Percentiles rank a stretch among this genome's conserved stretches.
phyloP scores from a whole-genome alignment of 352 stramenopile species.

The Globisporangium sylvaticum region DNA sequence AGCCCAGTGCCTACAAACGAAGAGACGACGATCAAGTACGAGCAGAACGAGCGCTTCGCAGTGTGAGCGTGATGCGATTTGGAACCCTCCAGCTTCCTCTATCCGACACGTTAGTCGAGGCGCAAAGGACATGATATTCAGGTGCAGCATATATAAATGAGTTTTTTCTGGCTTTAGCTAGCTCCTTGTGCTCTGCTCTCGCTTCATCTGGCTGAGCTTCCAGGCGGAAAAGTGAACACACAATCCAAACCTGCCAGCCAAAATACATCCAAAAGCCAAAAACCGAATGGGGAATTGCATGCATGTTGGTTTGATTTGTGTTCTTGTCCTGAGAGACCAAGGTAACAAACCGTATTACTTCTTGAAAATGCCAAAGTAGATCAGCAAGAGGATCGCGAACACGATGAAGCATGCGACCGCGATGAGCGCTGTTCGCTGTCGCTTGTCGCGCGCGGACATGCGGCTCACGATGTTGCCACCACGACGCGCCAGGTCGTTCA shows the following conservation, averaged over 20 bases:
- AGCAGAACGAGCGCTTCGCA: slow-evolving; percentile 61
- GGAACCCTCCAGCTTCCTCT: neutral
- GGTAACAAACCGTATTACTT: slow-evolving; percentile 33
- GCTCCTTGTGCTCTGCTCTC: neutral
- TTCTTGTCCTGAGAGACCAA: neutral
- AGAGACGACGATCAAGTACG: slow-evolving; percentile 47
- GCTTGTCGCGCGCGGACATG: slow-evolving; percentile 84
- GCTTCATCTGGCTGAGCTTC: neutral
- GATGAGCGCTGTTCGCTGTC: slow-evolving; percentile 64
- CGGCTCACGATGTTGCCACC: slow-evolving; percentile 80
- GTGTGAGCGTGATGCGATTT: slow-evolving; percentile 26
- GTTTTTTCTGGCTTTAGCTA: neutral
- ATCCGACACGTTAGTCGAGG: neutral
- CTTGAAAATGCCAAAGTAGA: slow-evolving; percentile 90
- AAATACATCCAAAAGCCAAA: neutral
- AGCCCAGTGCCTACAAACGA: slow-evolving; percentile 31
- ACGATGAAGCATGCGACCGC: slow-evolving; percentile 76
- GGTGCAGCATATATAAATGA: neutral
- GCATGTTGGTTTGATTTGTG: neutral
- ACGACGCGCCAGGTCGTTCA: slow-evolving; percentile 82
- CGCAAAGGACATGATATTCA: neutral
- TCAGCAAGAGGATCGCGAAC: slow-evolving; percentile 79
- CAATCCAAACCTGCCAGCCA: neutral
- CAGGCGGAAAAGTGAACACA: no score
- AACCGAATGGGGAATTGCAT: slow-evolving; percentile 4